These are phyloP conservation scores for Eutrema salsugineum DNA, from an alignment of 441 rosid genomes.

Conservation along the genomic window DNA sequence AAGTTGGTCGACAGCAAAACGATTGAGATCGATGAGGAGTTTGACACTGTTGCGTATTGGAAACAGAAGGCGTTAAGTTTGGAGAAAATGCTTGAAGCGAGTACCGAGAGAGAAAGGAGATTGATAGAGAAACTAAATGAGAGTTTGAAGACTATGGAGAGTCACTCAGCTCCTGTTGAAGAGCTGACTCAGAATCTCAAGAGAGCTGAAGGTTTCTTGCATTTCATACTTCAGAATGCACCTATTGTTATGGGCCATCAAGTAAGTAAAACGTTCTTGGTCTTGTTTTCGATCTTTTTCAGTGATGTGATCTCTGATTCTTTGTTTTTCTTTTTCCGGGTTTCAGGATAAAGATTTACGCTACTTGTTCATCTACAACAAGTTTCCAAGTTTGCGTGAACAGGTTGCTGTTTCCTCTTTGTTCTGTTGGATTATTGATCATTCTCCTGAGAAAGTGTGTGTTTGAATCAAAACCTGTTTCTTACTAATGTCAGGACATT, in stretches of 20 bases:
- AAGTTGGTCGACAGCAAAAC: constrained; percentile 43
- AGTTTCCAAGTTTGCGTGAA: constrained; percentile 79
- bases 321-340: neutral
- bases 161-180: constrained; percentile 76
- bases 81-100: constrained; percentile 72
- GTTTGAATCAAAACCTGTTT: neutral
- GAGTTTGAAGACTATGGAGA: constrained; percentile 67
- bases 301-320: neutral
- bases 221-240: constrained; percentile 91
- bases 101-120: constrained; percentile 68
- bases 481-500: constrained; percentile 61
- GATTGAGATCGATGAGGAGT: constrained; percentile 71
- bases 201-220: constrained; percentile 95
- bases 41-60: constrained; percentile 74
- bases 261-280: neutral
- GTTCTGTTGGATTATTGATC: neutral
- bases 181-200: constrained; percentile 81
- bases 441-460: neutral
- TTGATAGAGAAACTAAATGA: constrained; percentile 74
- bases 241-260: constrained; percentile 95
- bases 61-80: constrained; percentile 58
- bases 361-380: constrained; percentile 92
- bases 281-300: neutral
- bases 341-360: constrained; percentile 80
- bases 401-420: constrained; percentile 42